phyloP scores from a whole-genome alignment of 345 rosid species.

The Cochlearia excelsa region DNA sequence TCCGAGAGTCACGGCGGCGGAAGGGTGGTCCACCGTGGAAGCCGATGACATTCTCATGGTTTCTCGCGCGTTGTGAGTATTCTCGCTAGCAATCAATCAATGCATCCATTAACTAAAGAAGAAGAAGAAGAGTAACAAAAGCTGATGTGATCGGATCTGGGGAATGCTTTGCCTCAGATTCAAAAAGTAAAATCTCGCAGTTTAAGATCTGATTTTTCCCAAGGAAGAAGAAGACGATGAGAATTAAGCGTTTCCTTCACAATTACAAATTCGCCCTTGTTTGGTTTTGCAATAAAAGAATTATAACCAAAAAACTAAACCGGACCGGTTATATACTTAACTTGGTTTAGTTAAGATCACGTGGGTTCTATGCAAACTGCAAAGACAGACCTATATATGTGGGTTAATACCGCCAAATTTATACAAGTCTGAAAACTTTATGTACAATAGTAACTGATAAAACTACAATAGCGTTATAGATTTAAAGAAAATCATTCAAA shows the following conservation, averaged over 20 bases:
- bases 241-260: constrained; percentile 4
- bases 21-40: constrained; percentile 44
- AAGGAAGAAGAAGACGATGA: constrained; percentile 30
- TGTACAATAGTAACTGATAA: not conserved
- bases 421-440: constrained; percentile 1
- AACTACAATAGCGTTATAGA: not conserved
- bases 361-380: not conserved
- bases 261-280: constrained; percentile 16
- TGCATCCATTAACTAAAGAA: constrained; percentile 21
- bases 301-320: constrained; percentile 2
- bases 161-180: constrained; percentile 30
- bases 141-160: constrained; percentile 36
- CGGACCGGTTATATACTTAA: constrained; percentile 6
- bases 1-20: constrained; percentile 31
- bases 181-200: constrained; percentile 19
- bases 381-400: too few species aligned
- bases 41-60: constrained; percentile 44
- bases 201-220: constrained; percentile 28
- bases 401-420: not conserved
- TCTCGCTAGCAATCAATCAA: constrained; percentile 23
- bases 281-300: not conserved
- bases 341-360: not conserved
- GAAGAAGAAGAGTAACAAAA: constrained; percentile 11
- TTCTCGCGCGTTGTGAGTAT: constrained; percentile 9
- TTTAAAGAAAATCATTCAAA: constrained; percentile 8